Conservation (phyloP, 495 filamentous ascomycete genomes). For the Talaromyces ruber region DNA sequence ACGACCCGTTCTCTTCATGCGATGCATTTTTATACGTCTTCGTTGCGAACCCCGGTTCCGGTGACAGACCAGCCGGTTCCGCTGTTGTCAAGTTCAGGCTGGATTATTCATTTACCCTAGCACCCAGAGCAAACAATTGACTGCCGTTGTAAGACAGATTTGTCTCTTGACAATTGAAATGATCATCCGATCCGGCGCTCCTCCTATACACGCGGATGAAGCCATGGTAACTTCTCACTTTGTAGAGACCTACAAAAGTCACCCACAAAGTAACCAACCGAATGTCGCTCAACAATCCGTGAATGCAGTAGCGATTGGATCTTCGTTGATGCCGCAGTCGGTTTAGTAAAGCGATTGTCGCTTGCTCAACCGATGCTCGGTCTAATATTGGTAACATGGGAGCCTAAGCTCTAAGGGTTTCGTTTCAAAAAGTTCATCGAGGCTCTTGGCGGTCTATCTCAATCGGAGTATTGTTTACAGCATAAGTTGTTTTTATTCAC, state of each 20-base stretch:
- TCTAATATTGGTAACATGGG: constrained; percentile 1
- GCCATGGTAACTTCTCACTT: neutral
- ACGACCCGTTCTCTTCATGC: neutral
- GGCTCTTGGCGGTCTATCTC: neutral
- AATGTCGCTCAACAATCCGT: neutral
- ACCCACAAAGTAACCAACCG: neutral
- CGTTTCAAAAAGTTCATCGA: neutral
- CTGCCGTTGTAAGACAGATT: neutral
- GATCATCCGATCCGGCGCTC: too few relatives aligned
- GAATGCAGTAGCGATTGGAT: neutral
- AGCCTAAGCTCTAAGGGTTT: neutral
- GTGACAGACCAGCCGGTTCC: neutral
- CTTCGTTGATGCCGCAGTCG: neutral
- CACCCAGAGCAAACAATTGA: neutral
- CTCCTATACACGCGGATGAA: neutral
- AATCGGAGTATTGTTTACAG: neutral
- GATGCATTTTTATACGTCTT: neutral
- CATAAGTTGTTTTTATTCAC: too few relatives aligned
- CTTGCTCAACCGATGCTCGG: neutral
- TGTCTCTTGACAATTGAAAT: neutral
- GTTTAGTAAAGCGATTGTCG: neutral
- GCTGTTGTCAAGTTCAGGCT: neutral
- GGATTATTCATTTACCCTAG: neutral
- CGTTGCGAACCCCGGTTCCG: neutral
- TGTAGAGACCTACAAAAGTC: neutral